Conservation (phyloP, 805 yeast genomes). For the Brettanomyces bruxellensis region DNA sequence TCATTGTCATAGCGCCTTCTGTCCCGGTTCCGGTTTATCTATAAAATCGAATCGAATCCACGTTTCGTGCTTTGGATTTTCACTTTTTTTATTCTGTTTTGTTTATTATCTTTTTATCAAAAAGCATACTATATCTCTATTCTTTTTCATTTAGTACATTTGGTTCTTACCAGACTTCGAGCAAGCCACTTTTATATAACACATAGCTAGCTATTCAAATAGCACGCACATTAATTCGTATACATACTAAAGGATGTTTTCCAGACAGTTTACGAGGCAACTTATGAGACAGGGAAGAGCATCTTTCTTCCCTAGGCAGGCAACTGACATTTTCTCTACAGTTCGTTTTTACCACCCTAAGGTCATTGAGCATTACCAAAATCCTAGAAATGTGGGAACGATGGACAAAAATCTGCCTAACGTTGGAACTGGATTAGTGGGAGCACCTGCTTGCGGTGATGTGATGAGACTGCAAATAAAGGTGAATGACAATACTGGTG, state of each 20-base stretch:
- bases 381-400: conserved; percentile 95
- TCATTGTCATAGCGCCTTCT: too few relatives aligned
- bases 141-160: not conserved
- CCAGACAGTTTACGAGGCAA: conserved; percentile 13
- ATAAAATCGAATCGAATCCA: too few relatives aligned
- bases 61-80: not conserved
- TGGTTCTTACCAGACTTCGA: too few relatives aligned
- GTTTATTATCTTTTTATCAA: not conserved
- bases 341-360: conserved; percentile 65
- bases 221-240: not conserved
- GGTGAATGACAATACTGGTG: conserved; percentile 83
- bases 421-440: conserved; percentile 96
- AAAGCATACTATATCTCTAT: not conserved
- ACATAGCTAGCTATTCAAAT: not conserved
- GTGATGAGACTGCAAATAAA: conserved; percentile 96
- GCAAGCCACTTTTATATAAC: too few relatives aligned
- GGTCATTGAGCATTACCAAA: conserved; percentile 91
- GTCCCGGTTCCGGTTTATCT: too few relatives aligned
- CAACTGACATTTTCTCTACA: not conserved
- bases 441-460: conserved; percentile 99
- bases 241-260: conserved; percentile 9
- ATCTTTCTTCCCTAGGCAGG: not conserved
- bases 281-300: not conserved
- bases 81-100: not conserved
- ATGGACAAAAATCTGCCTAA: conserved; percentile 64